Evolutionary conservation across 2,329 filamentous ascomycete genomes (phyloP), one percentile per base, ranked within the genome.

Genomic region (Aspergillus oerlinghausenensis): DNA sequence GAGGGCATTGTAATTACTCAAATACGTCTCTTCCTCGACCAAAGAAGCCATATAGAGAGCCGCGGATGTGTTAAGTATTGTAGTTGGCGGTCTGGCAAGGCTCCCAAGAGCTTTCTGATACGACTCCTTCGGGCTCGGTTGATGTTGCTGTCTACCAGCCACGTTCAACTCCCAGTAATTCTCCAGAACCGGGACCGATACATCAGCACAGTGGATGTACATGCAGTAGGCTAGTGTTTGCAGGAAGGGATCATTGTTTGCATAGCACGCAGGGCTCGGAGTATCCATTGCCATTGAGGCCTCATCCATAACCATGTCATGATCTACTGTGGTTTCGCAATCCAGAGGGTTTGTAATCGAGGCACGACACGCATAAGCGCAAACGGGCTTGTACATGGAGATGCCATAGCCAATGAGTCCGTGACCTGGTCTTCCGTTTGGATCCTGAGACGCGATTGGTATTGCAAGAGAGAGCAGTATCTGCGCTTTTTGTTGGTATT

Each of bases 151-250:
- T 6, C 19, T 50, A 6, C 52, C 52, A 3, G 25, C 52, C n/a
- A 54, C 52, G 3, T 54, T 32, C 47, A n/a, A 23, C 10, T 55
- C 52, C 52, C 52, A 55, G 29, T 43, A 55, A 50, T n/a, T 35
- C 26, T 55, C 47, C 25, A 55, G 4, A 1, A 19, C 32, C 1
- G 52, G 50, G 32, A 50, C 45, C 0, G 48, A 3, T 9, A n/a
- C 2, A 4, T 5, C 43, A 7, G 19, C 14, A 17, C 48, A 55
- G n/a, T 50, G 48, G 1, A 19, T 50, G 48, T 50, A 35, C 17
- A 55, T 28, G 35, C 52, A 55, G 38, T 55, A 55, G 4, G 52
- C 52, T 6, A 55, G 19, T 8, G 52, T 50, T n/a, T 55, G 52
- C 14, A 55, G 25, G 25, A 55, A 55, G 23, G 38, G 32, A 32